Base-by-base conservation (phyloP, 768 basidiomycete species). In the Cystofilobasidium macerans region DNA sequence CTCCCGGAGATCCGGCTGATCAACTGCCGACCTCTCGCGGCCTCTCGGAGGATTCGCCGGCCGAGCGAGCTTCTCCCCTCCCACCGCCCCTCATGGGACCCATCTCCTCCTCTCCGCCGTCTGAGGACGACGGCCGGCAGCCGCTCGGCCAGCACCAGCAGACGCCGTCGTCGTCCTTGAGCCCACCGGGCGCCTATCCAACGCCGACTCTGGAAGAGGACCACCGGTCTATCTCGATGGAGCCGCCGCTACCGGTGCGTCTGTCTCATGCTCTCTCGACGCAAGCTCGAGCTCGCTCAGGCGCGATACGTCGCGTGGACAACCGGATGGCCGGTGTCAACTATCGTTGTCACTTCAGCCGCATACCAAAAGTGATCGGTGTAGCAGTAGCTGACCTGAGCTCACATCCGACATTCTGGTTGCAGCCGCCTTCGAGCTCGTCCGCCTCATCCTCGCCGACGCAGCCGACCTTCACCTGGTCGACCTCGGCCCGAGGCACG, bases 381-480 rank as follows among this genome's bases (percentile, higher is more conserved):
- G n/a, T n/a, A n/a, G n/a, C n/a, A n/a, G n/a, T n/a, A n/a, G n/a
- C n/a, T n/a, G n/a, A n/a, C n/a, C n/a, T n/a, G n/a, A n/a, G n/a
- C n/a, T n/a, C n/a, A n/a, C n/a, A n/a, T n/a, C n/a, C n/a, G n/a
- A n/a, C n/a, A n/a, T n/a, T 32, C 48, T 26, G 7, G 7, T 53
- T 53, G 30, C 51, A 54, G 51, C 51, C 30, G 28, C 26, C 26
- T 4, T 28, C 26, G 7, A 30, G 28, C 5, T 54, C 51, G 16
- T 54, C 51, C 16, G 51, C 51, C 18, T 54, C 51, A 18, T 54
- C 51, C 5, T 54, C 51, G 51, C 51, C 51, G 2, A 54, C 51
- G 3, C 51, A 54, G 51, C 51, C 51, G 18, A 54, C 51, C 28
- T 54, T 30, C 28, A 54, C 6, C 28, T 54, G 51, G 51, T 54